Evolutionary conservation across 169 alveolate genomes (phyloP), one percentile per base, ranked within the genome.

Genomic region (Eimeria praecox): DNA sequence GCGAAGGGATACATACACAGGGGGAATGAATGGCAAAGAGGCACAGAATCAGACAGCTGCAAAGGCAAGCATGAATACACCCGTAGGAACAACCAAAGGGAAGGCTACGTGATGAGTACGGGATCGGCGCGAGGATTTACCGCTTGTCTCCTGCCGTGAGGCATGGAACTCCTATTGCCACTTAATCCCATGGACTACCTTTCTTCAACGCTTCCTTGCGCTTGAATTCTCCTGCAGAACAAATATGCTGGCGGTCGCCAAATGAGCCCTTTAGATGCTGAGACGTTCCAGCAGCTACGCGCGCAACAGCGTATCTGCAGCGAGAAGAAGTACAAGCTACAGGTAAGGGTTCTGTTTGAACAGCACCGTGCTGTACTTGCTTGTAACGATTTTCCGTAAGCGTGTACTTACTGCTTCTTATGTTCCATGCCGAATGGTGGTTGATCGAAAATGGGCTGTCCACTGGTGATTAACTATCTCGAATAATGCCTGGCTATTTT

Each of bases 261-360:
- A 22, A 83, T 83, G 91, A 54, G 56, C 49, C 77, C 91, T 42
- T n/a, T 49, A 2, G 91, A 83, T 24, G 22, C 66, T 16, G 77
- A 83, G 62, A 40, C 75, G 33, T 66, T 83, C 75, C 75, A 83
- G 75, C 22, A 33, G 49, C 77, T 83, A 54, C 59, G 75, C 54
- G 75, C 49, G 22, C 71, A 83, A 77, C 91, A 83, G 56, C 91
- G 91, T 33, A 30, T 83, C 75, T 83, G 75, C 91, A 83, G 77
- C 91, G 77, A 83, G 30, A 46, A 16, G 54, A 49, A 83, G 52
- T 83, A 83, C 75, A 49, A 83, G 52, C 62, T 83, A 33, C 91
- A 83, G 75, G 91, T 52, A 40, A 12, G 85, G 56, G 33, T 18
- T 64, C 69, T 12, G 22, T 64, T 40, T 64, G 5, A 10, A 27